A percentile compares a stretch with the other conserved stretches of the same genome.
These are phyloP conservation scores for Mycosarcoma mackinlayi DNA, from an alignment of 1,284 basidiomycete species.

Conservation along the genomic window DNA sequence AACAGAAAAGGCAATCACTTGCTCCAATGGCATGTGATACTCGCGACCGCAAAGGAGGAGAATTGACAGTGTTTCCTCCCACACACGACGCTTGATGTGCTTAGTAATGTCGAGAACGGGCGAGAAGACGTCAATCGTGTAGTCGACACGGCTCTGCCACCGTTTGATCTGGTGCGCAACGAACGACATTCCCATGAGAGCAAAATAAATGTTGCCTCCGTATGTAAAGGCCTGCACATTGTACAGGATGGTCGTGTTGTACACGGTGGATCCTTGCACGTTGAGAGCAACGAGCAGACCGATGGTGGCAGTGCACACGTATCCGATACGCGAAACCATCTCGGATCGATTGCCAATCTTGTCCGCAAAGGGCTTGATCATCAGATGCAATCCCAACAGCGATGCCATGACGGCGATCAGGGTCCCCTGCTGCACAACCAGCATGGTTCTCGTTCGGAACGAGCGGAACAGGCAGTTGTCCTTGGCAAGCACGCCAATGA, in stretches of 20 bases:
- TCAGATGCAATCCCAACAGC: conserved; percentile 72
- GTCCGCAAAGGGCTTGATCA: conserved; percentile 77
- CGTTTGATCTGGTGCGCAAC: conserved; percentile 69
- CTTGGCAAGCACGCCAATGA: conserved; percentile 75
- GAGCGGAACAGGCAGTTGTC: conserved; percentile 80
- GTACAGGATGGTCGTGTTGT: conserved; percentile 61
- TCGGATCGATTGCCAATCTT: conserved; percentile 81
- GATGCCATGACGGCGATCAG: conserved; percentile 74
- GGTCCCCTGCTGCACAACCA: conserved; percentile 76
- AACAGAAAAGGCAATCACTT: conserved; percentile 76
- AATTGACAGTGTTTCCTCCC: conserved; percentile 81
- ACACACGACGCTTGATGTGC: conserved; percentile 80
- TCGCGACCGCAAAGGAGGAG: conserved; percentile 76
- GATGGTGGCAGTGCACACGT: conserved; percentile 75
- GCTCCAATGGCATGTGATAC: conserved; percentile 75
- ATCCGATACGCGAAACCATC: conserved; percentile 78
- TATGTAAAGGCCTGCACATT: conserved; percentile 49
- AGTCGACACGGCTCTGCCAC: conserved; percentile 77
- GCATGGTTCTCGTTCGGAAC: conserved; percentile 72
- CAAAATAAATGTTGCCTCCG: conserved; percentile 61
- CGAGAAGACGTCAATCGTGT: conserved; percentile 84
- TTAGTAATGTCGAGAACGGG: conserved; percentile 77
- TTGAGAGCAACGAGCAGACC: conserved; percentile 72
- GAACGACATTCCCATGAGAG: conserved; percentile 42
- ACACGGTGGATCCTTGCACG: conserved; percentile 54